Evolutionary conservation across 768 basidiomycete species (phyloP), one percentile per base, ranked within the genome.

Genomic region (Trametes sanguinea): DNA sequence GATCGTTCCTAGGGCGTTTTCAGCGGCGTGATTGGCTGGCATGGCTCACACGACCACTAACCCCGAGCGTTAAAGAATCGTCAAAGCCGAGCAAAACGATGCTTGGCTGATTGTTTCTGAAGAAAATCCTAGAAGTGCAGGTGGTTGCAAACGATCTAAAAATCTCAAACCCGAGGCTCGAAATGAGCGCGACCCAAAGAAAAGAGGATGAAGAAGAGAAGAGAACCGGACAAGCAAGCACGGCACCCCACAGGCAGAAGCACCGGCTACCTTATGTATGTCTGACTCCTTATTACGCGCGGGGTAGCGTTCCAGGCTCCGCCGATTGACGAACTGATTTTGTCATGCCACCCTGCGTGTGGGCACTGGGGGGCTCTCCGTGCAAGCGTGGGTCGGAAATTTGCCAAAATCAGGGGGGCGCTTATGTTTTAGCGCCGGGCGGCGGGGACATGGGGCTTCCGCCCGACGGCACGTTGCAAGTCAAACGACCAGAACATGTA

Each of bases 1-100:
- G 27, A 88, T 77, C 0, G 88, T 90, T 3, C 86, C 89, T 6
- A 90, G 76, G 6, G 82, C 85, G 68, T 90, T 89, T 72, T 89
- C 89, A 13, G 82, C 83, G 2, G 78, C 78, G 6, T 73, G 48
- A 64, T 86, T 88, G 8, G 70, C 77, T 16, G 76, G 76, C 80
- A 83, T 84, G 2, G 40, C n/a, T 51, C 54, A 47, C 54, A 43
- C 48, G 50, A 58, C 32, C 30, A 48, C 40, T 1, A n/a, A 3
- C 7, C 8, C 10, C 42, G 7, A 5, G 7, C 13, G n/a, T 14
- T 5, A 43, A 2, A 6, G 8, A 13, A 43, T 14, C 13, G n/a
- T 5, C 7, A 9, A 29, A 22, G 6, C 10, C 11, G 5, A 29
- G 13, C 47, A 48, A 13, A 9, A 10, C 29, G 11, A 30, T 11